Conservation (phyloP, 176 grass and related monocot genomes). For the Eragrostis nindensis region DNA sequence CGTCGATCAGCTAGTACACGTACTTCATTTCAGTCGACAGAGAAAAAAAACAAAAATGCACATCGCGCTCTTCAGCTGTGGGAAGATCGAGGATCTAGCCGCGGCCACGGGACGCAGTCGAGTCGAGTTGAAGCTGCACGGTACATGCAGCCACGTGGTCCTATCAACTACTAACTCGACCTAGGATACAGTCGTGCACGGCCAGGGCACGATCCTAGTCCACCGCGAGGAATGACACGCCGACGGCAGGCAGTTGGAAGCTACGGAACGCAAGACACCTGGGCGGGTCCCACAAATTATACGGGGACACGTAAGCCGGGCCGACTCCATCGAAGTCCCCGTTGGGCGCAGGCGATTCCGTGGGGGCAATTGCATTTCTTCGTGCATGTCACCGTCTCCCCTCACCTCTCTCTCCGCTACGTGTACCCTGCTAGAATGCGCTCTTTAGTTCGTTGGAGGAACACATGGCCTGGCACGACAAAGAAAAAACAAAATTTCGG, state of each 20-base stretch:
- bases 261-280: too few species aligned
- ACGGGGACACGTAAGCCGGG: neutral
- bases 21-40: too few species aligned
- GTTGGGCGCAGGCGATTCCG: neutral
- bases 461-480: too few species aligned
- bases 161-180: neutral
- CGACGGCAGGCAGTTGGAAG: neutral
- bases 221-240: neutral
- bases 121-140: neutral
- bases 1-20: too few species aligned
- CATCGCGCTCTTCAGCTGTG: neutral
- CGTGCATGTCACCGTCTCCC: neutral
- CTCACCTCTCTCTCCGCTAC: neutral
- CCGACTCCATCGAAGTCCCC: neutral
- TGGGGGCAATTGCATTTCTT: neutral
- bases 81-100: too few species aligned
- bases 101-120: neutral
- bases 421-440: neutral
- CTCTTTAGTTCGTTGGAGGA: too few species aligned
- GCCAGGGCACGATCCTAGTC: neutral
- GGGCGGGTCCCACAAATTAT: neutral
- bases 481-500: too few species aligned
- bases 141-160: neutral
- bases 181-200: slow-evolving; percentile 6
- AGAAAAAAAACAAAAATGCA: too few species aligned